phyloP scores from a whole-genome alignment of 192 early-diverging fungal genomes.

The Chytriomyces sp. region DNA sequence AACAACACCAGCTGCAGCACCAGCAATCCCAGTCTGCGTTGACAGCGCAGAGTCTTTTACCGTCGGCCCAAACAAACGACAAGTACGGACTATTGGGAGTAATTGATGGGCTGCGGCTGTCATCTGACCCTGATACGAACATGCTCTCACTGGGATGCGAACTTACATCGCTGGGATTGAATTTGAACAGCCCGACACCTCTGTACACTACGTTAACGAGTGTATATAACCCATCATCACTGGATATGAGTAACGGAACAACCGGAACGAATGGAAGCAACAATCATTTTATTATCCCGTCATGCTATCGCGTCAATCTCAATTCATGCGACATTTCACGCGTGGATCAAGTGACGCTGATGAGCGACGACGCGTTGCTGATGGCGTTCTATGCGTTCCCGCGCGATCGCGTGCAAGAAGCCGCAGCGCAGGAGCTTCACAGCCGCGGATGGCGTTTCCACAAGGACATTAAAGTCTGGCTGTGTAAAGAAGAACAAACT shows the following conservation, averaged over 20 bases:
- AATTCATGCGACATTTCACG: conserved; percentile 40
- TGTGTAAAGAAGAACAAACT: conserved; percentile 75
- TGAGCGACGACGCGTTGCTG: conserved; percentile 93
- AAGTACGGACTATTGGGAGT: conserved; percentile 87
- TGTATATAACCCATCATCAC: conserved; percentile 79
- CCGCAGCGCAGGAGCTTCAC: conserved; percentile 92
- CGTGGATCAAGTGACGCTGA: conserved; percentile 70
- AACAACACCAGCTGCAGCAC: conserved; percentile 27
- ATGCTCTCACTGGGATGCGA: conserved; percentile 90
- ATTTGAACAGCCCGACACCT: conserved; percentile 49
- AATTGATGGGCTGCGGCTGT: conserved; percentile 78
- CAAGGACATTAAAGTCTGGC: conserved; percentile 90
- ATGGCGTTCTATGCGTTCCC: conserved; percentile 98
- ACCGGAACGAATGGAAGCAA: conserved; percentile 44
- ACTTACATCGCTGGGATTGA: conserved; percentile 81
- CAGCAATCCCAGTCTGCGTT: conserved; percentile 11
- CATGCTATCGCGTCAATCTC: conserved; percentile 68
- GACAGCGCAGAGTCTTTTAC: conserved; percentile 5
- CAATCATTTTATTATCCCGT: conserved; percentile 82
- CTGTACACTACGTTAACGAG: conserved; percentile 88
- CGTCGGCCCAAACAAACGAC: conserved; percentile 51
- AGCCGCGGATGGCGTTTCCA: conserved; percentile 96
- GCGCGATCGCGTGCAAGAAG: conserved; percentile 89
- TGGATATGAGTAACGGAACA: conserved; percentile 52
- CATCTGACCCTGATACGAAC: conserved; percentile 73